A percentile compares a stretch with the other conserved stretches of the same genome.
Conservation (phyloP, 192 early-diverging fungal species). For the Backusella australiensis region DNA sequence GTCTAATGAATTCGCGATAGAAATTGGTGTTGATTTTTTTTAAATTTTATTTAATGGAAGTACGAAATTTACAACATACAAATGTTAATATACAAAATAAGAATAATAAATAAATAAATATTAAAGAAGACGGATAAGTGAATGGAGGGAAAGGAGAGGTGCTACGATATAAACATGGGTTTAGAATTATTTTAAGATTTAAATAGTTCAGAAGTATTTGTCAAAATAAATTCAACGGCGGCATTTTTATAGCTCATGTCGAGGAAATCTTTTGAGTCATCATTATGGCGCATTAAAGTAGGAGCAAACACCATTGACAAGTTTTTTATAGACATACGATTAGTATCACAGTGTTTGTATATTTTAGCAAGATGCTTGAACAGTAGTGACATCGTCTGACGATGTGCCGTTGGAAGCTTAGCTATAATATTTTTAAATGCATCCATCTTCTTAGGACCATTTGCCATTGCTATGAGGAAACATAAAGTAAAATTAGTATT, state of each 20-base stretch:
- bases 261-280: slow-evolving; percentile 58
- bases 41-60: not conserved
- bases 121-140: not conserved
- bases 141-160: not conserved
- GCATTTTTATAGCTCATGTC: slow-evolving; percentile 76
- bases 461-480: slow-evolving; percentile 21
- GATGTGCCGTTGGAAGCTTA: slow-evolving; percentile 60
- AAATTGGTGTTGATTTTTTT: not conserved
- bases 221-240: slow-evolving; percentile 67
- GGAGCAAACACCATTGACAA: slow-evolving; percentile 93
- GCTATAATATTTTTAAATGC: slow-evolving; percentile 42
- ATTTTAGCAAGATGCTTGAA: slow-evolving; percentile 68
- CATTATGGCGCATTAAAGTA: slow-evolving; percentile 68
- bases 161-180: not conserved
- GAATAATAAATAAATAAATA: not conserved
- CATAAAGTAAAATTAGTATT: slow-evolving; percentile 4
- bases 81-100: slow-evolving; percentile 2
- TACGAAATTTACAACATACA: not conserved
- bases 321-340: slow-evolving; percentile 92
- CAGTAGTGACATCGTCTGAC: slow-evolving; percentile 58
- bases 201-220: slow-evolving; percentile 41
- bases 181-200: not conserved
- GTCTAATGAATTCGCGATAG: not conserved
- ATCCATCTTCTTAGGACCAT: slow-evolving; percentile 40
- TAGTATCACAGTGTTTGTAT: slow-evolving; percentile 53